Conservation (phyloP, 306 rosid genomes). For the Carpinus viminea region DNA sequence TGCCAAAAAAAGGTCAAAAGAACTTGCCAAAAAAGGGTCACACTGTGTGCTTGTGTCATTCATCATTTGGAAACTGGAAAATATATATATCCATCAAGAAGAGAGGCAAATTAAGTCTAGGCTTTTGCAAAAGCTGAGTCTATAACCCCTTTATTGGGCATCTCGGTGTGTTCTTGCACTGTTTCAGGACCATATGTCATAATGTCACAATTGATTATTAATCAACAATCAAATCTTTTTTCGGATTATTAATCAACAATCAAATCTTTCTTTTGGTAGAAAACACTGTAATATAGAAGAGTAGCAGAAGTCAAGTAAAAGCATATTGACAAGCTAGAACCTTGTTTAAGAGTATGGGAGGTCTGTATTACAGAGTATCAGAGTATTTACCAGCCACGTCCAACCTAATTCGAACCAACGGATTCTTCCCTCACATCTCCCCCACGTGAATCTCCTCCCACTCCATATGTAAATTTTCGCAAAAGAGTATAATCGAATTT, state of each 20-base stretch:
- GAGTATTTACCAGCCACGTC: too few relatives aligned
- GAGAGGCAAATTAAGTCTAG: neutral
- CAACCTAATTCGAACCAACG: too few relatives aligned
- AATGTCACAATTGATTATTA: neutral
- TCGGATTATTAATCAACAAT: neutral
- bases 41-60: neutral
- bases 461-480: too few relatives aligned
- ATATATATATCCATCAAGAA: neutral
- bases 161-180: neutral
- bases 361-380: too few relatives aligned
- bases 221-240: slow-evolving; percentile 11
- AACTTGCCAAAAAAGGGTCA: neutral
- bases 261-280: slow-evolving; percentile 4
- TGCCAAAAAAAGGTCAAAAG: neutral
- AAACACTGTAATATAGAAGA: neutral
- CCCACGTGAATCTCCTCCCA: too few relatives aligned
- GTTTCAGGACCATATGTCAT: neutral
- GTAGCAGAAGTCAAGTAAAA: too few relatives aligned
- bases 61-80: neutral
- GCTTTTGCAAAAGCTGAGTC: neutral
- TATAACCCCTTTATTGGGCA: neutral
- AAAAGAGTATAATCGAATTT: too few relatives aligned
- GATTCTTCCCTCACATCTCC: too few relatives aligned
- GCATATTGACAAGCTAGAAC: too few relatives aligned
- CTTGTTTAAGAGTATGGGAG: too few relatives aligned